Evolutionary conservation across 768 basidiomycete species (phyloP).

Genomic region (Exidia glandulosa): DNA sequence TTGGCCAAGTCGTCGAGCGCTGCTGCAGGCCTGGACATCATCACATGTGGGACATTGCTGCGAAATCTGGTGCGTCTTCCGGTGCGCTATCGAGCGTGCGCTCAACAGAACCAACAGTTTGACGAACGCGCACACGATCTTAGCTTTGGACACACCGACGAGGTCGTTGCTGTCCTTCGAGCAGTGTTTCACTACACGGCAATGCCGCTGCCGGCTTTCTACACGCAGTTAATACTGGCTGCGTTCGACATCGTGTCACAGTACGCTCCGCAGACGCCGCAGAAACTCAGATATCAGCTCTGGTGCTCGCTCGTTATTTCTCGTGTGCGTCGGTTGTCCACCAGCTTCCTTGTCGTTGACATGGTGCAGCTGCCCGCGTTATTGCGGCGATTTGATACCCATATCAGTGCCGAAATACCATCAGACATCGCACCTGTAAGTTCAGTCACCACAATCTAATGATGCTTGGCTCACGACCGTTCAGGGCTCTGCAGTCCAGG

Average conservation of each 20-base stretch:
- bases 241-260: constrained; percentile 54
- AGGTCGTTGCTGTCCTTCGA: constrained; percentile 41
- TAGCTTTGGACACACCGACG: constrained; percentile 48
- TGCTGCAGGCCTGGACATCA: constrained; percentile 52
- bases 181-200: constrained; percentile 49
- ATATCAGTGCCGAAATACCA: constrained; percentile 39
- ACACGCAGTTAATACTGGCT: constrained; percentile 54
- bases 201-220: constrained; percentile 53
- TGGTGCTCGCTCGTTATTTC: not conserved
- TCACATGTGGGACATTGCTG: constrained; percentile 50
- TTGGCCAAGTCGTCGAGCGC: constrained; percentile 47
- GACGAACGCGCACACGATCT: constrained; percentile 45
- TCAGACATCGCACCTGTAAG: constrained; percentile 50
- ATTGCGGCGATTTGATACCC: constrained; percentile 42
- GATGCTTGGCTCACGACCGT: constrained; percentile 8
- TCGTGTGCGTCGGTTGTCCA: not conserved
- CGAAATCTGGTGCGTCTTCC: constrained; percentile 43
- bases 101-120: constrained; percentile 31
- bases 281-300: not conserved
- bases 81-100: constrained; percentile 16
- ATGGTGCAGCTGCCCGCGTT: constrained; percentile 46
- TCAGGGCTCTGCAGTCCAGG: constrained; percentile 34
- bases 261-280: not conserved
- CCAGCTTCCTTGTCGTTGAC: not conserved
- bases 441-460: constrained; percentile 1